These are phyloP conservation scores for Microbotryum scabiosae DNA, from an alignment of 1,284 basidiomycete genomes.

Conservation along the genomic window DNA sequence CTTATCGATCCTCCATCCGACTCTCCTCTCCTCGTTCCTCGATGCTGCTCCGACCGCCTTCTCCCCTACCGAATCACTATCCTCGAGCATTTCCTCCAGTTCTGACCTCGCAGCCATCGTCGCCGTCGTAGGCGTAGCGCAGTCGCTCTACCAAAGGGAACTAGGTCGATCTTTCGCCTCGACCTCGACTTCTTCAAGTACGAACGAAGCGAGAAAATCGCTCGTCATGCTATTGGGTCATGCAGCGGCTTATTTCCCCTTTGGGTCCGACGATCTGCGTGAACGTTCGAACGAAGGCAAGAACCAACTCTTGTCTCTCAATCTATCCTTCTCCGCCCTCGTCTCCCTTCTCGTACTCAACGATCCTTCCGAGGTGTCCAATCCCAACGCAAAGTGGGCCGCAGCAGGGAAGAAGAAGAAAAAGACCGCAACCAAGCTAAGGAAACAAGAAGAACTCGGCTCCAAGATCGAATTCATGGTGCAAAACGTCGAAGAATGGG, in stretches of 20 bases:
- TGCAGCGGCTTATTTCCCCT: constrained; percentile 77
- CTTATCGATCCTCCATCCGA: constrained; percentile 56
- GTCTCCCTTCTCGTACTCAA: constrained; percentile 53
- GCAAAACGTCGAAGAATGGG: constrained; percentile 58
- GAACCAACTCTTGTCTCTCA: constrained; percentile 57
- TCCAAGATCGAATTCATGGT: constrained; percentile 43
- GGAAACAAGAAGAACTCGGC: constrained; percentile 9
- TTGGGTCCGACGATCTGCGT: constrained; percentile 44
- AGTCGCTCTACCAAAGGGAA: constrained; percentile 58
- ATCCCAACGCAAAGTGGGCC: neutral
- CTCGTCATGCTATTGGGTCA: constrained; percentile 56
- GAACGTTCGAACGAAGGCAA: constrained; percentile 30
- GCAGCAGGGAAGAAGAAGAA: constrained; percentile 34
- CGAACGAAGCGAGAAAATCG: constrained; percentile 25
- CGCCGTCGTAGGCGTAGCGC: constrained; percentile 55
- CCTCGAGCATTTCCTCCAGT: constrained; percentile 13
- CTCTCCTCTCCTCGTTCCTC: constrained; percentile 68
- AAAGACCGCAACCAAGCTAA: constrained; percentile 31
- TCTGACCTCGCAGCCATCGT: constrained; percentile 50
- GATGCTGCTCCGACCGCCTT: constrained; percentile 76
- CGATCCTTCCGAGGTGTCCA: neutral
- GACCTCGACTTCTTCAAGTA: neutral
- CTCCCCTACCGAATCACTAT: constrained; percentile 44
- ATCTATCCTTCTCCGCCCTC: constrained; percentile 66
- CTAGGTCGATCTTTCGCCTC: constrained; percentile 21